These are phyloP conservation scores for Rhizoclosmatium globosum DNA, from an alignment of 192 early-diverging fungal genomes.

Conservation along the genomic window DNA sequence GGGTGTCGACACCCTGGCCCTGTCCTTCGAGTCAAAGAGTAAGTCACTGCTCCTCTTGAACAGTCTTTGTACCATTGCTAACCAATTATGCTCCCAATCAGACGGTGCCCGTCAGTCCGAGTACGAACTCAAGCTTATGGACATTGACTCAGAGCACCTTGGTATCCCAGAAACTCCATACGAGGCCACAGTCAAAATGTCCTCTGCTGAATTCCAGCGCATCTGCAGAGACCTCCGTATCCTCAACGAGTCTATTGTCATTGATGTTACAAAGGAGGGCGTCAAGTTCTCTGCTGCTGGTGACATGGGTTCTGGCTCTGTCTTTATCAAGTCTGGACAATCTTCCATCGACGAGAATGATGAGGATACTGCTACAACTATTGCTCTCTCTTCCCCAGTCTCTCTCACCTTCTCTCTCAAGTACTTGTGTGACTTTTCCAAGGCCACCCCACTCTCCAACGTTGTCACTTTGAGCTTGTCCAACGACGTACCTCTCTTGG, in stretches of 20 bases:
- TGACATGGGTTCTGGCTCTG: slow-evolving; percentile 86
- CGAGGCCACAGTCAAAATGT: slow-evolving; percentile 89
- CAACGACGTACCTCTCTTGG: slow-evolving; percentile 88
- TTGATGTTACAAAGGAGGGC: slow-evolving; percentile 93
- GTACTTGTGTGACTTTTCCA: slow-evolving; percentile 94
- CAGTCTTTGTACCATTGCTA: background rate
- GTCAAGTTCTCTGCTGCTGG: slow-evolving; percentile 89
- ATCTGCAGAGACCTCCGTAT: slow-evolving; percentile 87
- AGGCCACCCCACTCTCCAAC: slow-evolving; percentile 85
- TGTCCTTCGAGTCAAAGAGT: slow-evolving; percentile 68
- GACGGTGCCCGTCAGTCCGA: slow-evolving; percentile 70
- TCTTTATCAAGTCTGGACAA: slow-evolving; percentile 76
- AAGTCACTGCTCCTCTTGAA: slow-evolving; percentile 30
- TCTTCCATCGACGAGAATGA: slow-evolving; percentile 75
- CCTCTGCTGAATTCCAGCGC: slow-evolving; percentile 87
- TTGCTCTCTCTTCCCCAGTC: slow-evolving; percentile 83
- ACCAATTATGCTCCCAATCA: background rate
- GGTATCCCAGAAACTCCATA: slow-evolving; percentile 96
- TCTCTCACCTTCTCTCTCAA: slow-evolving; percentile 90
- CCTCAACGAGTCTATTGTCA: slow-evolving; percentile 87
- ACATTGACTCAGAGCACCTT: slow-evolving; percentile 95
- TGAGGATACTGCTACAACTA: slow-evolving; percentile 66
- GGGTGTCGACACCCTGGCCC: slow-evolving; percentile 78
- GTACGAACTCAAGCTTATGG: slow-evolving; percentile 98
- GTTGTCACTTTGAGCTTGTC: slow-evolving; percentile 84